Evolutionary conservation across 108 stramenopile genomes (phyloP).

Genomic region (Nitzschia sp.): DNA sequence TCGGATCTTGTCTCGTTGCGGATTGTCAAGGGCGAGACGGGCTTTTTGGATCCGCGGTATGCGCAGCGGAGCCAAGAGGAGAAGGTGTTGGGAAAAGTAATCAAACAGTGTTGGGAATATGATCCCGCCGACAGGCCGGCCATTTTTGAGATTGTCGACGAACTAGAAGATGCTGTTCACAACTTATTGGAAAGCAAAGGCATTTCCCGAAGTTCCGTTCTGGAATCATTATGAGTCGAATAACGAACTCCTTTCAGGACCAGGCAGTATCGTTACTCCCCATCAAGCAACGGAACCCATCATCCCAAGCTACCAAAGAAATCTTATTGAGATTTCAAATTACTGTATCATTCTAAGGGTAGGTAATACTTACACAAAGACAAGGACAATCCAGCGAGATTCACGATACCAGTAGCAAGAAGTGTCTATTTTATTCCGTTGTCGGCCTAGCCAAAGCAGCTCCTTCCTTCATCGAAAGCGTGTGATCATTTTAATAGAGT

Average conservation of each 20-base stretch:
- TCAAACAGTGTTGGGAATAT: conserved; percentile 41
- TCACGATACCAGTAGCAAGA: too few relatives aligned
- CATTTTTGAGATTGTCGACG: conserved; percentile 32
- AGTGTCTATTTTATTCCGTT: too few relatives aligned
- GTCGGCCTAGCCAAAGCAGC: too few relatives aligned
- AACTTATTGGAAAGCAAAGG: conserved; percentile 1
- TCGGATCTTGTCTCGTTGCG: not conserved
- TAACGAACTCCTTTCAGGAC: not conserved
- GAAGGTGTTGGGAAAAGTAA: conserved; percentile 35
- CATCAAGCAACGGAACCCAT: too few relatives aligned
- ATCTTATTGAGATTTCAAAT: too few relatives aligned
- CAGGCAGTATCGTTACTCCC: too few relatives aligned
- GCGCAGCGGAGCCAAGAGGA: conserved; percentile 35
- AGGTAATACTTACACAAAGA: too few relatives aligned
- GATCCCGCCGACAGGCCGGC: conserved; percentile 46
- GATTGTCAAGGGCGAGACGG: conserved; percentile 29
- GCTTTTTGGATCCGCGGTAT: conserved; percentile 42
- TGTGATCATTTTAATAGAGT: too few relatives aligned
- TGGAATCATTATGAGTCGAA: not conserved
- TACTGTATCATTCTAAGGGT: too few relatives aligned
- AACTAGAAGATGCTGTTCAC: conserved; percentile 11
- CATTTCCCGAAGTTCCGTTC: not conserved
- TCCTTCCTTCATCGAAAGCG: too few relatives aligned
- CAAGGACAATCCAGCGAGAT: too few relatives aligned
- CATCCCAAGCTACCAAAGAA: too few relatives aligned